phyloP scores from a whole-genome alignment of 306 rosid species.

The Delonix regia region DNA sequence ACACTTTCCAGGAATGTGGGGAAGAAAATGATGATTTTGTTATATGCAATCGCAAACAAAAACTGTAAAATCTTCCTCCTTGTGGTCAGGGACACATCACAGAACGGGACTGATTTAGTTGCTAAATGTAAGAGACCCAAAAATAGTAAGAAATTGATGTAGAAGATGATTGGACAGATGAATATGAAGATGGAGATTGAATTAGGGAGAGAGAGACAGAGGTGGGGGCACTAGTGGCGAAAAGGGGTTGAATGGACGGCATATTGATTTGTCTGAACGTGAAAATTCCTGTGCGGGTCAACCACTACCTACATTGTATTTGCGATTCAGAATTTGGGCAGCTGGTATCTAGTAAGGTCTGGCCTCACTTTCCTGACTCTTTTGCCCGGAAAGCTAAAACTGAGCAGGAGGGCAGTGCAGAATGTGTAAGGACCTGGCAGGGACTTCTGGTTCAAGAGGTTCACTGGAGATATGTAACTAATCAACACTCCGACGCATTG shows the following conservation, averaged over 20 bases:
- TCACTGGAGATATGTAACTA: not conserved
- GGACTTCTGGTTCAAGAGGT: not conserved
- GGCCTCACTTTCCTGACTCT: not conserved
- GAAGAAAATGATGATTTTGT: not conserved
- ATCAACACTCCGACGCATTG: not conserved
- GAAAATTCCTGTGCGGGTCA: constrained; percentile 30
- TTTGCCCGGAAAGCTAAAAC: not conserved
- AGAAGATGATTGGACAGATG: constrained; percentile 32
- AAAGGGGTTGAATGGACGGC: constrained; percentile 44
- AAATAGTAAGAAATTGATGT: constrained; percentile 18
- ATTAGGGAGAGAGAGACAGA: constrained; percentile 12
- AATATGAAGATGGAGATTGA: constrained; percentile 31
- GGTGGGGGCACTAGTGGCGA: constrained; percentile 13
- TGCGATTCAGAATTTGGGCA: not conserved
- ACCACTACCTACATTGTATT: not conserved
- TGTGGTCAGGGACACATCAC: not conserved
- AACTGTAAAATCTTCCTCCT: not conserved
- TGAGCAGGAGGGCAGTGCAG: not conserved
- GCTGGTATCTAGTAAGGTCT: not conserved
- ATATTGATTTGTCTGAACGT: constrained; percentile 38
- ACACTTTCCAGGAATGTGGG: not conserved
- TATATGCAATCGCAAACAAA: not conserved
- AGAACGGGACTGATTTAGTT: not conserved
- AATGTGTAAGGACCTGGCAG: not conserved
- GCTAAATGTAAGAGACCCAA: constrained; percentile 28